Evolutionary conservation across 1,139 yeast species (phyloP), one percentile per base, ranked within the genome.

Genomic region (Suzukiozyma palmioleophila): DNA sequence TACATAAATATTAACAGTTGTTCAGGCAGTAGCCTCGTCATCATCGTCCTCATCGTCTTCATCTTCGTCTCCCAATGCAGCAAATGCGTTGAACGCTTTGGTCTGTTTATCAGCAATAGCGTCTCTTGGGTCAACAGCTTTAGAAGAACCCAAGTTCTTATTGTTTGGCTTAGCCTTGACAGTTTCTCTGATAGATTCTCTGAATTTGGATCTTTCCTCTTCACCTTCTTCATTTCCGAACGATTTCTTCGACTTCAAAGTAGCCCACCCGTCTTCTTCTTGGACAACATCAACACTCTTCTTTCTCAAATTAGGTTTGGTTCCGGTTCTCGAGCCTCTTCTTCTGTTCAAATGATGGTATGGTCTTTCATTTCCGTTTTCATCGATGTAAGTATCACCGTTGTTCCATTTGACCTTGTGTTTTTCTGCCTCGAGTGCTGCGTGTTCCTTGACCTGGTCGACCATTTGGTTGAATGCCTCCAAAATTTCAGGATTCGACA

Each of bases 241-340:
- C 3, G 76, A 68, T 54, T 71, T 69, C 54, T 68, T 73, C 44
- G 71, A 63, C 48, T 51, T 46, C 49, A 71, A 66, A 50, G 76
- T 75, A 41, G 84, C 84, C 92, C 92, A 84, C 32, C 94, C 94
- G 46, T 84, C 90, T 43, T 81, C 84, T 56, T 84, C 94, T 39
- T 69, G 65, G 35, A 69, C 65, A 47, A 73, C 73, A 48, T 76
- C 81, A 41, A 74, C 78, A 52, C 74, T 72, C 66, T 77, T 77
- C 59, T 77, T 81, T 55, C 79, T 73, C 54, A 79, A 71, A 53
- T 70, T 66, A 39, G 81, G 81, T 67, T 75, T 67, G 45, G 64
- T 66, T 12, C 45, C 45, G 33, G 76, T 70, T 49, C 77, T 76
- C 8, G 84, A 77, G 38, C 77, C 72, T 66, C 85, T 76, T 66